Evolutionary conservation across 129 eudicot species (phyloP), one percentile per base, ranked within the genome.

Genomic region (Cynara cardunculus): DNA sequence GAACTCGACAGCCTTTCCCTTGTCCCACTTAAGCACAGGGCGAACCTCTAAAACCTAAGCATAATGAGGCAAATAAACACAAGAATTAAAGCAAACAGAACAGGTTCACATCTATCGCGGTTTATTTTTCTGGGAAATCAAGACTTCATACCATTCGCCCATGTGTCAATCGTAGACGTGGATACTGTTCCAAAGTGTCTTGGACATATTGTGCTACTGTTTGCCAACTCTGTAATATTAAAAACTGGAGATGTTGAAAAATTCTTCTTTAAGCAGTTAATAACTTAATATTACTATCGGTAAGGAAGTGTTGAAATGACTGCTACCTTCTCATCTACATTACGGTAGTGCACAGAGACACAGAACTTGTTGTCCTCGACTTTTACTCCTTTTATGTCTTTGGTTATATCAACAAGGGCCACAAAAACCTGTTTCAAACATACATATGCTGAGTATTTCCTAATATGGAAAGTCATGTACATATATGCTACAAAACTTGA

Each of bases 1-100:
- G 65, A 94, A 94, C 89, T 90, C 97, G 12, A 92, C 94, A 70
- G 98, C 98, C 88, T 94, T 94, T 64, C 98, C 98, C 82, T 94
- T 94, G 88, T 94, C 87, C 98, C 98, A 94, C 82, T 92, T 73
- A 37, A 94, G 95, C 78, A 90, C 93, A 25, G 99, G 99, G 12
- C 97, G 92, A 78, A 95, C 88, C 88, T 95, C 99, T 89, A 95
- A 90, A 84, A 95, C 97, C 97, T 83, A 71, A 26, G 5, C 84
- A 70, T 25, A 59, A 27, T 3, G 5, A 80, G 78, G 56, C 30
- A 35, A 34, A 82, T n/a, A 35, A 21, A 10, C 34, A 82, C 3
- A 25, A 32, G 24, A 28, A 67, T 14, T 31, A 26, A 25, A 28
- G 8, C 74, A 56, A 73, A 41, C 37, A 16, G 2, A n/a, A 22